phyloP scores from a whole-genome alignment of 441 rosid species.

The Caryocar brasiliense region DNA sequence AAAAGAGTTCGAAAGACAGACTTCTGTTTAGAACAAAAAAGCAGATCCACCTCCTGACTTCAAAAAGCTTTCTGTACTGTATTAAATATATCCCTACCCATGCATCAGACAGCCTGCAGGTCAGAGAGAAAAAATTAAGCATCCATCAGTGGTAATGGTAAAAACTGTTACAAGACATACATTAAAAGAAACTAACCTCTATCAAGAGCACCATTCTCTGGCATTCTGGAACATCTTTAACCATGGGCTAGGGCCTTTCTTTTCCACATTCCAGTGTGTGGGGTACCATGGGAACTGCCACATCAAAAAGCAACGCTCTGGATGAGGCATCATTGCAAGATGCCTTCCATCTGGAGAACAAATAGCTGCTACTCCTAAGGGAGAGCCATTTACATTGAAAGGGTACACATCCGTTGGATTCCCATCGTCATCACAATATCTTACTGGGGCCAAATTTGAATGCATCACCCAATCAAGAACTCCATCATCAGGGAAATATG shows the following conservation, averaged over 20 bases:
- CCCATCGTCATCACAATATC: conserved; percentile 88
- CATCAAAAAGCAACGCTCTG: conserved; percentile 96
- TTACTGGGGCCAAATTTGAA: conserved; percentile 67
- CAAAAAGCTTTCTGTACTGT: background rate
- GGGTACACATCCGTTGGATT: conserved; percentile 75
- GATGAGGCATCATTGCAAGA: conserved; percentile 99
- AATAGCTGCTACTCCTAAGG: conserved; percentile 81
- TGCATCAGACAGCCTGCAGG: background rate
- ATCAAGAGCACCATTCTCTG: conserved; percentile 74
- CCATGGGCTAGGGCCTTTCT: conserved; percentile 78
- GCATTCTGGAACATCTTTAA: conserved; percentile 85
- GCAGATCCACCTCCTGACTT: background rate
- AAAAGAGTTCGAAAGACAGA: too few species aligned
- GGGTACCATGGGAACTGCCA: conserved; percentile 99
- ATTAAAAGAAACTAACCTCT: conserved; percentile 8
- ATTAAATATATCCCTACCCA: background rate
- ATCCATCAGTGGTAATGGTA: background rate
- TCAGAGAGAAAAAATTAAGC: background rate
- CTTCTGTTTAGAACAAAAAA: background rate
- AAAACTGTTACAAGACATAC: background rate
- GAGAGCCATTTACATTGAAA: conserved; percentile 86
- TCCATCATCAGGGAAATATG: conserved; percentile 87
- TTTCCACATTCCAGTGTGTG: conserved; percentile 56
- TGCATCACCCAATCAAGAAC: conserved; percentile 66
- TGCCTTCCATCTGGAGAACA: conserved; percentile 96